These are phyloP conservation scores for Jamesozyma jinghongensis DNA, from an alignment of 805 yeast species.

Conservation along the genomic window DNA sequence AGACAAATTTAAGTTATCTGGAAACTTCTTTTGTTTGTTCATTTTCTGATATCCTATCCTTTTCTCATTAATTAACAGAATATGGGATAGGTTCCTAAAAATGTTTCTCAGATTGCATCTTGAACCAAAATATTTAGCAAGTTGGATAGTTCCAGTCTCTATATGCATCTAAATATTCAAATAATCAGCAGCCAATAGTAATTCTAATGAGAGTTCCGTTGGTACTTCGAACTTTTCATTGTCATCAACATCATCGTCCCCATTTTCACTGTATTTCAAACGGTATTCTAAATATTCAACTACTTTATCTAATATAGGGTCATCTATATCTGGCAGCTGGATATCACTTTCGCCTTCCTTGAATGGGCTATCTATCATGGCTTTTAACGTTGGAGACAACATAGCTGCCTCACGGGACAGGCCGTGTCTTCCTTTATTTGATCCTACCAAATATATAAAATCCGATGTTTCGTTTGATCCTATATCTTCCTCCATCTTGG, in stretches of 20 bases:
- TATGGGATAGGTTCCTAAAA: no score
- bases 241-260: constrained; percentile 29
- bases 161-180: constrained; percentile 15
- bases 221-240: constrained; percentile 74
- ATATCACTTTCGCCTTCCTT: constrained; percentile 53
- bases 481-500: background rate
- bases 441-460: constrained; percentile 57
- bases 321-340: constrained; percentile 53
- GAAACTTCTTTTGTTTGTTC: no score
- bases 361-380: constrained; percentile 48
- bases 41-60: no score
- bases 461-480: no score
- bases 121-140: no score
- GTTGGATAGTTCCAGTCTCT: no score
- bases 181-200: constrained; percentile 88
- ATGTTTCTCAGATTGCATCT: no score
- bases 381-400: constrained; percentile 54
- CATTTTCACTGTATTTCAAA: constrained; percentile 48
- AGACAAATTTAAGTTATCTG: no score
- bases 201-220: constrained; percentile 86
- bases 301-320: constrained; percentile 63
- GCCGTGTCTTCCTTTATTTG: constrained; percentile 57
- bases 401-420: constrained; percentile 66
- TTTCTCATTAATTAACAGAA: no score
- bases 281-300: constrained; percentile 80